Evolutionary conservation across 169 alveolate genomes (phyloP).

Genomic region (Theileria parva): DNA sequence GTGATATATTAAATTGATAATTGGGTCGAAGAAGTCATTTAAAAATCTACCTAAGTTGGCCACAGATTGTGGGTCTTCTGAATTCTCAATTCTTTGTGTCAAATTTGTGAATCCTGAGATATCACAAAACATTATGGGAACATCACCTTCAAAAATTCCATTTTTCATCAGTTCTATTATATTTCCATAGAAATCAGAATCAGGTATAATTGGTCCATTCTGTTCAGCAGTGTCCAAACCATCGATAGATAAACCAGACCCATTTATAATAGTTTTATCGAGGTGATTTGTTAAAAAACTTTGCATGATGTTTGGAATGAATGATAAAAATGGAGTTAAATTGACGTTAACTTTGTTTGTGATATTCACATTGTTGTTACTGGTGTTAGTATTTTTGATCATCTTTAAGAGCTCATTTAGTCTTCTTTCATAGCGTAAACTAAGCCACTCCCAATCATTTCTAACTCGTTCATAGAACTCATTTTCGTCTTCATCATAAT

Average conservation of each 20-base stretch:
- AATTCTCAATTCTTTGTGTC: constrained; percentile 72
- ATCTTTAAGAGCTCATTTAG: constrained; percentile 42
- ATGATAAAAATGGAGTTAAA: background rate
- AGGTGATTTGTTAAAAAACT: constrained; percentile 9
- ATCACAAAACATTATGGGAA: constrained; percentile 73
- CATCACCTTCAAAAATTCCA: constrained; percentile 33
- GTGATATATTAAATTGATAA: constrained; percentile 74
- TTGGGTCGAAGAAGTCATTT: constrained; percentile 79
- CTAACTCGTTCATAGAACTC: constrained; percentile 35
- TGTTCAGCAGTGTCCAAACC: constrained; percentile 13
- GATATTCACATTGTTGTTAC: background rate
- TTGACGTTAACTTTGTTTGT: background rate
- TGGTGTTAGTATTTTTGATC: constrained; percentile 18
- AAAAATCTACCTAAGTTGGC: constrained; percentile 78
- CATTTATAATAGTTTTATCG: constrained; percentile 16
- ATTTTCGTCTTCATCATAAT: constrained; percentile 23
- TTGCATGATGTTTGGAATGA: constrained; percentile 14
- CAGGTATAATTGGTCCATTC: background rate
- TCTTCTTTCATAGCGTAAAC: constrained; percentile 60
- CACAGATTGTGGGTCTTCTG: constrained; percentile 78
- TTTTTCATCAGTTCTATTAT: constrained; percentile 5
- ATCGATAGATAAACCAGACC: constrained; percentile 30
- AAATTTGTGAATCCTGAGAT: constrained; percentile 82
- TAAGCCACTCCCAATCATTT: constrained; percentile 65
- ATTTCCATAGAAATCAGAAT: constrained; percentile 11